phyloP scores from a whole-genome alignment of 2,329 filamentous ascomycete species.

The Lecanicillium sp. region DNA sequence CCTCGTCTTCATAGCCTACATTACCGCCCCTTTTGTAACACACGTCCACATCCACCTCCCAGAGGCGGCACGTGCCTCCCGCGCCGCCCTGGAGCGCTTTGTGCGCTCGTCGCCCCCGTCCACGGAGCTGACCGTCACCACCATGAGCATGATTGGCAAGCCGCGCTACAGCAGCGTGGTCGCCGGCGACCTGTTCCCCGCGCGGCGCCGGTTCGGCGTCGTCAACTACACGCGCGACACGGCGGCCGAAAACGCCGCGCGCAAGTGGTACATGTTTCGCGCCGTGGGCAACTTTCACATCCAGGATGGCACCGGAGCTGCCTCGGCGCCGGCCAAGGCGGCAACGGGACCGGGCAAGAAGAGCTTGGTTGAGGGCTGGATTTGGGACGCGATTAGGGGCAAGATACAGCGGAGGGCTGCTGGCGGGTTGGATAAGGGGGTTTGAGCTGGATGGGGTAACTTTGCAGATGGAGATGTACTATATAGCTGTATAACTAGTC shows the following conservation, averaged over 20 bases:
- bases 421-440: too few relatives aligned
- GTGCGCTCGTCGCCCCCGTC: slow-evolving; percentile 36
- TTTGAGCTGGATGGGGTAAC: too few relatives aligned
- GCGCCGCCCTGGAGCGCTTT: slow-evolving; percentile 46
- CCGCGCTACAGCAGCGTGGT: slow-evolving; percentile 39
- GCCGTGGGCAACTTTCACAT: slow-evolving; percentile 32
- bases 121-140: slow-evolving; percentile 42
- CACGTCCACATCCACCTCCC: slow-evolving; percentile 66
- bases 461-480: too few relatives aligned
- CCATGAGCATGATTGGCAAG: slow-evolving; percentile 47
- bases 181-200: slow-evolving; percentile 27
- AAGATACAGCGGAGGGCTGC: slow-evolving; percentile 13
- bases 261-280: slow-evolving; percentile 32
- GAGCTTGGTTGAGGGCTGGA: slow-evolving; percentile 28
- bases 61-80: slow-evolving; percentile 53
- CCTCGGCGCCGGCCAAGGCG: slow-evolving; percentile 9
- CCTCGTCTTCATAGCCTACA: slow-evolving; percentile 55
- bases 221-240: slow-evolving; percentile 33
- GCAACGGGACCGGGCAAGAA: slow-evolving; percentile 14
- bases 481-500: too few relatives aligned
- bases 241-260: slow-evolving; percentile 22
- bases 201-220: slow-evolving; percentile 26
- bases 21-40: slow-evolving; percentile 63
- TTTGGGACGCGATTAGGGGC: slow-evolving; percentile 31
- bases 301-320: slow-evolving; percentile 15